Conservation (phyloP, 176 grass and related monocot species). For the Avena insularis region DNA sequence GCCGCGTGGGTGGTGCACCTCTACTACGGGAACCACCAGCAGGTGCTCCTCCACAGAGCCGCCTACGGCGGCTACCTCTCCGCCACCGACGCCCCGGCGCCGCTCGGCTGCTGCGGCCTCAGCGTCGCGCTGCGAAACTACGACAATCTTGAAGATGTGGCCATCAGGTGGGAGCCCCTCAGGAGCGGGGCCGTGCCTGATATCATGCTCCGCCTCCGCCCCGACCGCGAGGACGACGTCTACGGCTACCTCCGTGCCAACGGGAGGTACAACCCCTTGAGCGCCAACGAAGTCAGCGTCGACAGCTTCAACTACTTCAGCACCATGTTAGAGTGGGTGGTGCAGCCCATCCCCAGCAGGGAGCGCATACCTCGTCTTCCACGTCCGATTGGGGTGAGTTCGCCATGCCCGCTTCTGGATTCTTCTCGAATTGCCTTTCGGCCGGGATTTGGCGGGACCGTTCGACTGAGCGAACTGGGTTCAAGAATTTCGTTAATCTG, state of each 20-base stretch:
- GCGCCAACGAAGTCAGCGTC: not conserved
- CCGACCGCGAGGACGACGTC: not conserved
- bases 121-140: not conserved
- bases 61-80: conserved; percentile 45
- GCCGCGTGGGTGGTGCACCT: conserved; percentile 34
- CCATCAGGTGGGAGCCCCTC: not conserved
- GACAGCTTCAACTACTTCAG: not conserved
- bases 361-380: not conserved
- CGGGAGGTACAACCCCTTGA: not conserved
- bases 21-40: not conserved
- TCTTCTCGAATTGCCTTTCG: not conserved
- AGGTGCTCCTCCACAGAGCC: conserved; percentile 27
- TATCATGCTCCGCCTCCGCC: not conserved
- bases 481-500: not conserved
- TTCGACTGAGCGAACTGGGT: not conserved
- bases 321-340: conserved; percentile 17
- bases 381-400: not conserved
- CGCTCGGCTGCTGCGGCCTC: not conserved
- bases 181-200: not conserved
- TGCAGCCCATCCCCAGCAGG: not conserved
- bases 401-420: not conserved
- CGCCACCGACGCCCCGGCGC: not conserved
- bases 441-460: not conserved
- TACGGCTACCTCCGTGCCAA: conserved; percentile 33
- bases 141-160: not conserved